phyloP scores from a whole-genome alignment of 345 rosid genomes.

The Linum usitatissimum region DNA sequence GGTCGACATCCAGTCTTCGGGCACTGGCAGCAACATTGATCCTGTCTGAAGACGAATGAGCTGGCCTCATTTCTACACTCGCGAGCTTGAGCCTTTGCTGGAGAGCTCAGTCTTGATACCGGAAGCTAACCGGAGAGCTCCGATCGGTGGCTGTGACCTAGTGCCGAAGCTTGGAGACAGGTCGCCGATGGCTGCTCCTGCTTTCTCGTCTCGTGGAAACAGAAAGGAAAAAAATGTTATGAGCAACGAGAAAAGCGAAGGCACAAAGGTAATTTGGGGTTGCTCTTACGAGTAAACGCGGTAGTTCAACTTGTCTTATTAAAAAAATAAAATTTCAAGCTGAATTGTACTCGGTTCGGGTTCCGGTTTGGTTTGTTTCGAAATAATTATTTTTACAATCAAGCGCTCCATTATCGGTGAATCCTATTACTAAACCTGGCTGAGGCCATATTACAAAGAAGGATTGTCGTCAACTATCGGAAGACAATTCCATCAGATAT shows the following conservation, averaged over 20 bases:
- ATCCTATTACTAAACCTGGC: too few species aligned
- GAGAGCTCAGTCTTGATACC: background rate
- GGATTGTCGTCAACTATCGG: too few species aligned
- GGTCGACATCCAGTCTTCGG: slow-evolving; percentile 62
- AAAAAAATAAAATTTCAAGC: too few species aligned
- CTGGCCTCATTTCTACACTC: slow-evolving; percentile 31
- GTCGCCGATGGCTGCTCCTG: slow-evolving; percentile 33
- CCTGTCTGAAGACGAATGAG: slow-evolving; percentile 26
- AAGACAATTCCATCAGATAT: too few species aligned
- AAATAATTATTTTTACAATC: too few species aligned
- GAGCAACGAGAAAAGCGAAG: background rate
- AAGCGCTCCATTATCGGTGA: too few species aligned
- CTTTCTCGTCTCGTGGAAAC: background rate
- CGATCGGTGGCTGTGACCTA: slow-evolving; percentile 10
- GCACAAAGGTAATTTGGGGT: slow-evolving; percentile 16
- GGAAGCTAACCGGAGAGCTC: background rate
- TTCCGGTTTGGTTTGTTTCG: too few species aligned
- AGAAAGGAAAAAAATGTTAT: slow-evolving; percentile 7
- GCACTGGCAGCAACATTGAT: slow-evolving; percentile 70
- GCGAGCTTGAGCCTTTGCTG: background rate
- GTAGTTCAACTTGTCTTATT: background rate
- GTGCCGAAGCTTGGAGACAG: slow-evolving; percentile 4
- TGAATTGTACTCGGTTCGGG: too few species aligned
- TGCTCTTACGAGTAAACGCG: slow-evolving; percentile 19
- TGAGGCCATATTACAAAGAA: too few species aligned